These are phyloP conservation scores for Tylopilus felleus DNA, from an alignment of 768 basidiomycete genomes.

Conservation along the genomic window DNA sequence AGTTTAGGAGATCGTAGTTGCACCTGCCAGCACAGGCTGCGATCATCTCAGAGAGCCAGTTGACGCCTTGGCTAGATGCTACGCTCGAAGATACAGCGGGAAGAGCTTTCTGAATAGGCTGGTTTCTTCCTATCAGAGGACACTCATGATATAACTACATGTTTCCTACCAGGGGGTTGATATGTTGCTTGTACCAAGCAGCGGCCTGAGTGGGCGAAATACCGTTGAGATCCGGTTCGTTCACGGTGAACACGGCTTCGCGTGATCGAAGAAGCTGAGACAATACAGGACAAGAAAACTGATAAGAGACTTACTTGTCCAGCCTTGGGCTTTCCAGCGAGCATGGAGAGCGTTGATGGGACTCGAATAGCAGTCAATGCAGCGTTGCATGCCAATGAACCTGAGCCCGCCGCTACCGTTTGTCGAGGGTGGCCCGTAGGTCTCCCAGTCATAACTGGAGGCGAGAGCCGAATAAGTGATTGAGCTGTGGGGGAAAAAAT, in stretches of 20 bases:
- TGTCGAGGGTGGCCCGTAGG: constrained; percentile 32
- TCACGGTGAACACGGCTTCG: constrained; percentile 34
- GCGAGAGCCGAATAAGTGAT: neutral
- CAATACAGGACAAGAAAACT: neutral
- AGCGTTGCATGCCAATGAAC: constrained; percentile 41
- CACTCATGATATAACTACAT: neutral
- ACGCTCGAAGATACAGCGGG: constrained; percentile 36
- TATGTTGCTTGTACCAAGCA: constrained; percentile 35
- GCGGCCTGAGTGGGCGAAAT: constrained; percentile 32
- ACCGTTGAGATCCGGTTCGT: constrained; percentile 35
- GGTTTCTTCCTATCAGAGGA: neutral
- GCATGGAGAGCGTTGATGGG: constrained; percentile 30
- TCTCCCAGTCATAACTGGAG: constrained; percentile 38
- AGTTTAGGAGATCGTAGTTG: constrained; percentile 35
- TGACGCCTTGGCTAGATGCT: constrained; percentile 31
- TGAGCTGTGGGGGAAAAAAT: neutral
- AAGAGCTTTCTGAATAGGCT: constrained; percentile 38
- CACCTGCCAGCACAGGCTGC: constrained; percentile 34
- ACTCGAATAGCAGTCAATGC: constrained; percentile 36
- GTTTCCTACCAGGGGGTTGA: constrained; percentile 35
- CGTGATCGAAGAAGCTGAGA: neutral
- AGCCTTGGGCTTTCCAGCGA: constrained; percentile 32
- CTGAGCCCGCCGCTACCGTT: constrained; percentile 36
- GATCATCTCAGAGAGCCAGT: constrained; percentile 36
- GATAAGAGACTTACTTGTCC: constrained; percentile 27